Conservation (phyloP, 2,329 filamentous ascomycete genomes). For the Ophiostoma angusticollis region DNA sequence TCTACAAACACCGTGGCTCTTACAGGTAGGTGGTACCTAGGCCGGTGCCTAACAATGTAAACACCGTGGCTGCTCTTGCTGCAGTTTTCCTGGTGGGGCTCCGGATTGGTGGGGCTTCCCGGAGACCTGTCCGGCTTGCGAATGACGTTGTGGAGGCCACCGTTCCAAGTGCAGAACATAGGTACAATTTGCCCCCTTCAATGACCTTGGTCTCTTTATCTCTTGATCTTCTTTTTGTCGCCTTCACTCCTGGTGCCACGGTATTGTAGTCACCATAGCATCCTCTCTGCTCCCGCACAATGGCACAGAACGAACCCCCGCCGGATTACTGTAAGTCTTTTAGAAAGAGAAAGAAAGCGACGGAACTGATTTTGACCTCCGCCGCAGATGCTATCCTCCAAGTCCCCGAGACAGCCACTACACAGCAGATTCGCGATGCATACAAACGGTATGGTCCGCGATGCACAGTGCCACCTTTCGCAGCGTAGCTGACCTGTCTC, state of each 20-base stretch:
- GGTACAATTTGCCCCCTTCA: no score
- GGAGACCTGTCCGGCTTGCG: neutral
- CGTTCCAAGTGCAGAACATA: no score
- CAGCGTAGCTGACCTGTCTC: neutral
- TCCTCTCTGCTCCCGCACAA: constrained; percentile 14
- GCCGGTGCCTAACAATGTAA: no score
- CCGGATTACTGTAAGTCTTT: constrained; percentile 44
- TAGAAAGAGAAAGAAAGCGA: constrained; percentile 1
- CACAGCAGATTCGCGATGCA: constrained; percentile 78
- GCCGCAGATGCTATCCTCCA: constrained; percentile 58
- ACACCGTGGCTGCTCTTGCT: no score
- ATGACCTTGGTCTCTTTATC: no score
- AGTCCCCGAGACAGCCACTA: constrained; percentile 58
- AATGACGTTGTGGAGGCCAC: neutral
- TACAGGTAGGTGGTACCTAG: no score
- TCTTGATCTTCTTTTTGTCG: no score
- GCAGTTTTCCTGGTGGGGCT: constrained; percentile 1
- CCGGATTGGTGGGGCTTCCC: constrained; percentile 2
- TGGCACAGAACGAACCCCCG: constrained; percentile 31
- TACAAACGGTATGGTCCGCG: constrained; percentile 61
- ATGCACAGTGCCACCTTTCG: neutral
- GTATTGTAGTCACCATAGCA: no score
- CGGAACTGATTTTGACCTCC: constrained; percentile 7
- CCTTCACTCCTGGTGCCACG: no score
- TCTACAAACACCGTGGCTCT: no score